These are phyloP conservation scores for Russula sp. DNA, from an alignment of 768 basidiomycete species.

Conservation along the genomic window DNA sequence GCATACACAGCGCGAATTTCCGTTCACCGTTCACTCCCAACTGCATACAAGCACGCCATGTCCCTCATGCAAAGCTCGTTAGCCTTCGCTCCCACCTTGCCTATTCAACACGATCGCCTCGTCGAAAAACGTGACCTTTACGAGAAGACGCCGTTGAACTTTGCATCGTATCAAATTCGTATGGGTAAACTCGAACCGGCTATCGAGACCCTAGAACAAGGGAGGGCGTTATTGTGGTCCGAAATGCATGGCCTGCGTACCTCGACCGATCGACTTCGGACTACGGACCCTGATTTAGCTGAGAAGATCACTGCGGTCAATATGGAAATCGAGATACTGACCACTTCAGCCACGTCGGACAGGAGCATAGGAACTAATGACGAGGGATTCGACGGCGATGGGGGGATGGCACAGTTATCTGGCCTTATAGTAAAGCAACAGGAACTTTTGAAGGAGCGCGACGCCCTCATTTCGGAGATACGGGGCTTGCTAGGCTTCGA, in stretches of 20 bases:
- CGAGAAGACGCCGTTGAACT: neutral
- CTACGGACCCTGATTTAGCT: neutral
- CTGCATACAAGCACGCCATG: constrained; percentile 1
- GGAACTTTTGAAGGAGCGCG: too few species aligned
- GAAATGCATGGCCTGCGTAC: neutral
- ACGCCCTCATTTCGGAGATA: too few species aligned
- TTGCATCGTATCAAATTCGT: neutral
- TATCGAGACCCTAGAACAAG: constrained; percentile 8
- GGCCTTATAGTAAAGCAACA: too few species aligned
- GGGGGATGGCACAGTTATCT: too few species aligned
- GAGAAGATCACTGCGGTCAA: neutral
- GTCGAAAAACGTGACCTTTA: neutral
- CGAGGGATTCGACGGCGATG: too few species aligned
- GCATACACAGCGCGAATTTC: neutral
- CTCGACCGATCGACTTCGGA: neutral
- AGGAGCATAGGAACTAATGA: neutral
- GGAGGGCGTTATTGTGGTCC: neutral
- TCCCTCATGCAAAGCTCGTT: neutral
- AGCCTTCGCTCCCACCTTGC: neutral
- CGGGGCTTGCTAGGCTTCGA: too few species aligned
- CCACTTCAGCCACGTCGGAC: neutral
- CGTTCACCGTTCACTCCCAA: neutral
- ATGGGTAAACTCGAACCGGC: neutral
- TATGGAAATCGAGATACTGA: neutral
- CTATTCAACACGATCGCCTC: neutral